A percentile compares a stretch with the other conserved stretches of the same genome.
Evolutionary conservation across 108 stramenopile genomes (phyloP).

Genomic region (Fragilariopsis cylindrus): DNA sequence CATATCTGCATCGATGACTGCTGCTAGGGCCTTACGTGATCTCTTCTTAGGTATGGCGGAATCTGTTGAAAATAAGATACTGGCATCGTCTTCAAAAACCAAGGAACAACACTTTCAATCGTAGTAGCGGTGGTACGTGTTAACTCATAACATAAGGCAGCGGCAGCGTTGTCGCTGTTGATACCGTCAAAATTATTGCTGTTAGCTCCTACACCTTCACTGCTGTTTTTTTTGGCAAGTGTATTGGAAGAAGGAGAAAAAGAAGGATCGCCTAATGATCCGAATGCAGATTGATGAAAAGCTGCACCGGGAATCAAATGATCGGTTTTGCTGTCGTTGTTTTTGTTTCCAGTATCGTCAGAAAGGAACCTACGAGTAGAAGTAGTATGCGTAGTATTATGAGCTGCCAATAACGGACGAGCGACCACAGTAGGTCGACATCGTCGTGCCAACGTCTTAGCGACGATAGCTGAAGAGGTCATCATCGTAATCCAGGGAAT

Average conservation of each 20-base stretch:
- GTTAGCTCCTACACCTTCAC: constrained; percentile 46
- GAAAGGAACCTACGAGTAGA: neutral
- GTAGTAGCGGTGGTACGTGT: constrained; percentile 62
- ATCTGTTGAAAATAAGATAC: constrained; percentile 90
- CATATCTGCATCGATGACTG: constrained; percentile 78
- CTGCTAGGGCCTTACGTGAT: constrained; percentile 96
- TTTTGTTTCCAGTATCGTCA: neutral
- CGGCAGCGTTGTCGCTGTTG: constrained; percentile 10
- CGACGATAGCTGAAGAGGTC: neutral
- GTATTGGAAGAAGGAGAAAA: too few species aligned
- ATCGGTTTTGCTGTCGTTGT: neutral
- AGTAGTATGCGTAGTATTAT: neutral
- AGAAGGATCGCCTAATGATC: constrained; percentile 11
- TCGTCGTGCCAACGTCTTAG: neutral
- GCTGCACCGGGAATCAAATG: neutral
- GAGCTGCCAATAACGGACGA: neutral
- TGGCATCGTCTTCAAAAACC: constrained; percentile 96
- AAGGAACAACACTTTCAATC: constrained; percentile 89
- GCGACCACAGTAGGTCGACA: neutral
- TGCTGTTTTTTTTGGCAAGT: constrained; percentile 21
- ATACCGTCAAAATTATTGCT: neutral
- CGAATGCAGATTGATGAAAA: constrained; percentile 6
- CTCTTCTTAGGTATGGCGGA: constrained; percentile 85
- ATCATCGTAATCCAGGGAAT: neutral
- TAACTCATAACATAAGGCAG: constrained; percentile 76